phyloP scores from a whole-genome alignment of 495 filamentous ascomycete species.

The Neurospora hispaniola region DNA sequence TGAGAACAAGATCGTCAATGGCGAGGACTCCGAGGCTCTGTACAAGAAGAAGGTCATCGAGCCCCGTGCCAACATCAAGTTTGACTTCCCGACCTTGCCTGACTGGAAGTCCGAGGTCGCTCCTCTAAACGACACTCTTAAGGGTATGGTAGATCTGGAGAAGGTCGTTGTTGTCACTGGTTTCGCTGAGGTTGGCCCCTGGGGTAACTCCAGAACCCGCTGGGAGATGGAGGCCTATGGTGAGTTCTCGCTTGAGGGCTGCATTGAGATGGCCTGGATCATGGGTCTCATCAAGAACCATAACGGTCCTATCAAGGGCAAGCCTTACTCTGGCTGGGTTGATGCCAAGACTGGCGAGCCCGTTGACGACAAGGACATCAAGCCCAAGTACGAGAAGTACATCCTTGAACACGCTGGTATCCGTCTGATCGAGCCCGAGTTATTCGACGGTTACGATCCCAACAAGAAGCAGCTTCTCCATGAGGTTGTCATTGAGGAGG shows the following conservation, averaged over 20 bases:
- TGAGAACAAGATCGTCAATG: slow-evolving; percentile 96
- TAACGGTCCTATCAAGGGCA: slow-evolving; percentile 95
- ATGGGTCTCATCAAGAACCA: slow-evolving; percentile 99
- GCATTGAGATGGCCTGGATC: slow-evolving; percentile 99
- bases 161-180: slow-evolving; percentile 96
- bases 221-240: slow-evolving; percentile 99
- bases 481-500: slow-evolving; percentile 92
- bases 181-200: slow-evolving; percentile 91
- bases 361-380: slow-evolving; percentile 96
- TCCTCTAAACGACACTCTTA: slow-evolving; percentile 74
- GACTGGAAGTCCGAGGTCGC: slow-evolving; percentile 86
- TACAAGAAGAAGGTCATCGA: slow-evolving; percentile 89
- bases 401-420: slow-evolving; percentile 97
- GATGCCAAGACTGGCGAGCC: slow-evolving; percentile 89
- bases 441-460: slow-evolving; percentile 95
- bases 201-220: slow-evolving; percentile 94
- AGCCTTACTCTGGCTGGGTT: slow-evolving; percentile 95
- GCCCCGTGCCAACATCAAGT: slow-evolving; percentile 95
- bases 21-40: slow-evolving; percentile 80
- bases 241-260: slow-evolving; percentile 93
- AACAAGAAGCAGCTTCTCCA: slow-evolving; percentile 97
- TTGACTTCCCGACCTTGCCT: slow-evolving; percentile 80
- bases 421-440: slow-evolving; percentile 91
- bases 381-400: slow-evolving; percentile 89
- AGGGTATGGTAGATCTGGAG: slow-evolving; percentile 97